Conservation (phyloP, 2,329 filamentous ascomycete species). For the Acrodontium crateriforme region DNA sequence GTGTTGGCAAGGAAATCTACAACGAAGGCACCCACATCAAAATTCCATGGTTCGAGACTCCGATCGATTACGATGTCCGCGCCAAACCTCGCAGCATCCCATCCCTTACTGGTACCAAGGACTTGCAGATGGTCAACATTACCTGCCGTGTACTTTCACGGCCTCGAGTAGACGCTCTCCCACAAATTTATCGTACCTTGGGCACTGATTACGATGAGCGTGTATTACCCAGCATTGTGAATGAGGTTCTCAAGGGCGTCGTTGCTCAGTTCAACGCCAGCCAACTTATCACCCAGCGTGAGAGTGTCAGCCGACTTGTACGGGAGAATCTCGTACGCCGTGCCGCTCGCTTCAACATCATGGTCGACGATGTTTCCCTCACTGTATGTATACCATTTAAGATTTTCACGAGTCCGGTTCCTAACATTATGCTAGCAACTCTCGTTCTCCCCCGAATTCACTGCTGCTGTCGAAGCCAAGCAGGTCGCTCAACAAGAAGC, state of each 20-base stretch:
- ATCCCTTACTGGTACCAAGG: conserved; percentile 95
- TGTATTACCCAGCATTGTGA: conserved; percentile 95
- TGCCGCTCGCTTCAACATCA: conserved; percentile 85
- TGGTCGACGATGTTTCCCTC: conserved; percentile 91
- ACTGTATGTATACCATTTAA: conserved; percentile 40
- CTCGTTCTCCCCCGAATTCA: conserved; percentile 57
- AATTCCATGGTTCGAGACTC: conserved; percentile 95
- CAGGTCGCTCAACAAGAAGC: conserved; percentile 76
- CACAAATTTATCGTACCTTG: conserved; percentile 92
- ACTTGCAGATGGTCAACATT: conserved; percentile 99
- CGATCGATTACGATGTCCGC: conserved; percentile 91
- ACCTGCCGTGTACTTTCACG: conserved; percentile 96
- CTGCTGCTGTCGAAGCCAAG: conserved; percentile 55
- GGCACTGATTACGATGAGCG: conserved; percentile 95
- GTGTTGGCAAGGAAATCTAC: conserved; percentile 95
- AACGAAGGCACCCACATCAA: conserved; percentile 89
- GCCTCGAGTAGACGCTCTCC: conserved; percentile 74
- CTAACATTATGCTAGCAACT: conserved; percentile 37
- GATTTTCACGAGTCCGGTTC: too few species aligned
- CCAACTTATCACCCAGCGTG: conserved; percentile 97
- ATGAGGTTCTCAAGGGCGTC: conserved; percentile 97
- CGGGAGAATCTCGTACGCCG: conserved; percentile 83
- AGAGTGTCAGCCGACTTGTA: conserved; percentile 84
- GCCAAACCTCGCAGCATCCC: conserved; percentile 94
- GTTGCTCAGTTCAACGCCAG: conserved; percentile 98